Evolutionary conservation across 129 eudicot genomes (phyloP), one percentile per base, ranked within the genome.

Genomic region (Rutidosis leptorrhynchoides): DNA sequence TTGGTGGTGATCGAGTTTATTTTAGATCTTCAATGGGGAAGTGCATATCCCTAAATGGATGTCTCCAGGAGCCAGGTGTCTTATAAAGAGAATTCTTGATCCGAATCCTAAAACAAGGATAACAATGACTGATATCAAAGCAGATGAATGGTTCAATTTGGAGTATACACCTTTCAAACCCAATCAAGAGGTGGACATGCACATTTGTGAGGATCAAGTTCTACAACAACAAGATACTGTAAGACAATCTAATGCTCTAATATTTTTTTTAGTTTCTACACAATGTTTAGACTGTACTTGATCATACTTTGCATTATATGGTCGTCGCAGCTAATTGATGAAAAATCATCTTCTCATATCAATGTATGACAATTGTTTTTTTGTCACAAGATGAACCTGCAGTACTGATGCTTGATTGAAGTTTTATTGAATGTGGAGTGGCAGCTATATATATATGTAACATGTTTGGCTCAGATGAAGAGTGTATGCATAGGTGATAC

Each of bases 41-140:
- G 77, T 69, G 61, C 85, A 83, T 59, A 83, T 85, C 14, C 96
- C 90, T 17, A 85, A 83, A 56, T 85, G 85, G 93, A 74, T 85
- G 9, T 81, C 93, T 43, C 69, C 74, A 8, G 90, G 84, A 74
- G 95, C 90, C 15, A 80, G 65, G 62, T 73, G 75, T 67, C 71
- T 89, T 29, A 56, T 89, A 71, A 86, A 56, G 74, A 80, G 96
- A 80, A 83, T 86, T 63, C 83, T 86, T 40, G 86, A 89, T 75
- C 96, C 89, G 22, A 83, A 86, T 58, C 87, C 90, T 51, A 37
- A 17, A 56, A 81, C 85, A 53, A 48, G 94, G 54, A 81, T 85
- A 52, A 79, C 80, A 64, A 67, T 86, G 70, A 70, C 72, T 17
- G 77, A 81, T 52, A 83, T 82, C 29, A 89, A 83, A 75, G 80